Conservation (phyloP, 2,329 filamentous ascomycete species). For the Lizonia empirigonia region DNA sequence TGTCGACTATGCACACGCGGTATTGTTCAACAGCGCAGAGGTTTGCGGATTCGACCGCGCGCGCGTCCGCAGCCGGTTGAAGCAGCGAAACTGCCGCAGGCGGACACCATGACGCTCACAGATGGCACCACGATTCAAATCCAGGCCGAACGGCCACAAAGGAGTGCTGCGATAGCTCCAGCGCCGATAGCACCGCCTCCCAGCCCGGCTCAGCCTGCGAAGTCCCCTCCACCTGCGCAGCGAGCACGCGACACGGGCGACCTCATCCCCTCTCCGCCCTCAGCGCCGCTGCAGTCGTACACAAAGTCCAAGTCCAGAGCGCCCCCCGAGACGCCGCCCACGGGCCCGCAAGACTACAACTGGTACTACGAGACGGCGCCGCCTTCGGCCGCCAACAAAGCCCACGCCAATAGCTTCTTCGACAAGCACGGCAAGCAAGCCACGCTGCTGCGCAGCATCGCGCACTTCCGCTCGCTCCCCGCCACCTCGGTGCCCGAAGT, state of each 20-base stretch:
- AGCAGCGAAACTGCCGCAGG: neutral
- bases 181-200: neutral
- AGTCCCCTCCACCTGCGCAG: neutral
- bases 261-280: constrained; percentile 26
- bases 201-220: neutral
- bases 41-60: constrained; percentile 6
- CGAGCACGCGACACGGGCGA: neutral
- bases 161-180: neutral
- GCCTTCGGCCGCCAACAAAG: constrained; percentile 44
- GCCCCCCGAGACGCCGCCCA: constrained; percentile 12
- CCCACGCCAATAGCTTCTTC: constrained; percentile 54
- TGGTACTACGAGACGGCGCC: constrained; percentile 44
- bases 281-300: constrained; percentile 9
- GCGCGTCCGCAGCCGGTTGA: constrained; percentile 2
- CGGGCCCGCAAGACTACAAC: constrained; percentile 27
- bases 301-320: neutral
- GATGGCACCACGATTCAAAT: constrained; percentile 12
- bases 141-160: neutral
- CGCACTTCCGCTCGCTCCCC: constrained; percentile 65
- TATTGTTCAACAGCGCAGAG: constrained; percentile 1
- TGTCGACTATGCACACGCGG: neutral
- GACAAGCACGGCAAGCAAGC: constrained; percentile 44
- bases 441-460: constrained; percentile 64
- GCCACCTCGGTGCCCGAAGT: constrained; percentile 63
- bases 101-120: constrained; percentile 12